Base-by-base conservation (phyloP, 352 stramenopile genomes). In the Pelagophyceae sp. region DNA sequence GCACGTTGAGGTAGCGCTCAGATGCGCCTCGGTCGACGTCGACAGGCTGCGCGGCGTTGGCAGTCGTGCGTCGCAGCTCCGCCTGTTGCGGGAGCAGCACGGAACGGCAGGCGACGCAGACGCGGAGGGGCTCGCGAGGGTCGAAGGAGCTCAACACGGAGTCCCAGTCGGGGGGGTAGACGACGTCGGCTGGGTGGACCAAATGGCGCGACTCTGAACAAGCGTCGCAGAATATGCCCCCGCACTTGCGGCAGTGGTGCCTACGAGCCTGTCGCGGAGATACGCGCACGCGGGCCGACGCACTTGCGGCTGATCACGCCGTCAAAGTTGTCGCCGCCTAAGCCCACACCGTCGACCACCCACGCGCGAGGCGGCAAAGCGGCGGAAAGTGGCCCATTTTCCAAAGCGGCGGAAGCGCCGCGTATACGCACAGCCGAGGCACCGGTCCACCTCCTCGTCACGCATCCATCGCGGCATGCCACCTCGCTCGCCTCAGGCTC, bases 221-320 rank as follows among this genome's bases (percentile, higher is more conserved):
- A 23, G 86, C 81, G 69, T 94, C 89, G 81, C 92, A 96, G 79
- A 96, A 95, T 15, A 96, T 85, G 58, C 91, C 91, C 3, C 92
- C 92, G 79, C 91, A 95, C 31, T 87, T 82, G 0, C 91, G 86
- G 76, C 91, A 95, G 82, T 95, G 90, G 74, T 96, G 91, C 20
- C 54, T 65, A 20, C 74, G 40, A n/a, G n/a, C n/a, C n/a, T n/a
- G n/a, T n/a, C n/a, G n/a, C n/a, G n/a, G n/a, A n/a, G n/a, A n/a
- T n/a, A n/a, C n/a, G n/a, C n/a, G n/a, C n/a, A n/a, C n/a, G n/a
- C n/a, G n/a, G n/a, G n/a, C n/a, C n/a, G n/a, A n/a, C 45, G 23
- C 45, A 54, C 45, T 23, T 11, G 11, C 45, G 45, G 11, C 23
- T 11, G 11, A 54, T 54, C 45, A 54, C 45, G 45, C 45, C 45